Evolutionary conservation across 2,329 filamentous ascomycete species (phyloP).

Genomic region (Microascus cirrosus): DNA sequence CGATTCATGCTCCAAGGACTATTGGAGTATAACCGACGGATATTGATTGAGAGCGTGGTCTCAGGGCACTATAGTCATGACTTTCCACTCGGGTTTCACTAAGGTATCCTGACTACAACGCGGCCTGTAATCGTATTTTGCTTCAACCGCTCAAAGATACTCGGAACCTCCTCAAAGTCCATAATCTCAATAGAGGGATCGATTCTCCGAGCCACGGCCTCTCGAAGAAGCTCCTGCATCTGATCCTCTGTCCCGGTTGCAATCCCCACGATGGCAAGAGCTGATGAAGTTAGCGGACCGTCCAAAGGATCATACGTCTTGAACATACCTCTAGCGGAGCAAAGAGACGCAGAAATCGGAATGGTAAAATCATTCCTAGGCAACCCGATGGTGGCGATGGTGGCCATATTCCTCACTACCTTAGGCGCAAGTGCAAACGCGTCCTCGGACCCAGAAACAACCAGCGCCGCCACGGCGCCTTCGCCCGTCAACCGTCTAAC

Average conservation of each 20-base stretch:
- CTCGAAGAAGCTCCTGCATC: constrained; percentile 7
- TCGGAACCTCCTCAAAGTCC: constrained; percentile 1
- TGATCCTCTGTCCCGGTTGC: constrained; percentile 8
- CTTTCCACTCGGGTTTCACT: background rate
- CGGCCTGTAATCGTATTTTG: background rate
- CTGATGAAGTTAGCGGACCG: background rate
- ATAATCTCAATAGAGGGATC: constrained; percentile 2
- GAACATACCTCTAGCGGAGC: constrained; percentile 9
- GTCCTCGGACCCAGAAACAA: constrained; percentile 14
- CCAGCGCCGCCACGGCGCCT: constrained; percentile 14
- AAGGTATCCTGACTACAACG: background rate
- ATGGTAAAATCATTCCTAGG: constrained; percentile 15
- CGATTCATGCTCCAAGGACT: too few relatives aligned
- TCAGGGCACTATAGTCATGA: too few relatives aligned
- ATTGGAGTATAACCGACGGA: too few relatives aligned
- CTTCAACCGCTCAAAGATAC: constrained; percentile 2
- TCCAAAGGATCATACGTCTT: background rate
- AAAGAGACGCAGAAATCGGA: constrained; percentile 12
- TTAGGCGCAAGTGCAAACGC: constrained; percentile 13
- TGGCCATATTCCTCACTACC: constrained; percentile 14
- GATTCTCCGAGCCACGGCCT: constrained; percentile 6
- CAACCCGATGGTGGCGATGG: constrained; percentile 14
- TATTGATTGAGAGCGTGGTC: too few relatives aligned
- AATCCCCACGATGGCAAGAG: constrained; percentile 7
- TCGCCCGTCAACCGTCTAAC: constrained; percentile 15